Conservation (phyloP, 805 yeast species). For the Pichia nanzhaoensis region DNA sequence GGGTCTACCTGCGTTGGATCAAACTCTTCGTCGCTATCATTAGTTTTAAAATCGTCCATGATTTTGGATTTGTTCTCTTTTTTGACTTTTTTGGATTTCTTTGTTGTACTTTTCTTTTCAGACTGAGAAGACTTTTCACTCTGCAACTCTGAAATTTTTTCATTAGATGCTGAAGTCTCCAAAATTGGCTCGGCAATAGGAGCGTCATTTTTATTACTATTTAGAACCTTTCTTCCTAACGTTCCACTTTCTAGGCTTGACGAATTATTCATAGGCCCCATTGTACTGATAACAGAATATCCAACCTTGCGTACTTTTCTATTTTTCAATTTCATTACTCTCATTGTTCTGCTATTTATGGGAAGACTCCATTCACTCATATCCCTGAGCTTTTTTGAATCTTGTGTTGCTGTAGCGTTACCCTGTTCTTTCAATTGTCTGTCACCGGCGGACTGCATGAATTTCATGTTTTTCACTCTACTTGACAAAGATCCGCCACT, state of each 20-base stretch:
- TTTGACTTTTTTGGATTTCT: neutral
- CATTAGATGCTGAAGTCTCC: neutral
- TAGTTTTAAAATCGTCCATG: slow-evolving; percentile 6
- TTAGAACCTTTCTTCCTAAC: slow-evolving; percentile 1
- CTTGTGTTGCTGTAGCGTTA: slow-evolving; percentile 26
- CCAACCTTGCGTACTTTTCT: slow-evolving; percentile 23
- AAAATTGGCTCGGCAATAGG: neutral
- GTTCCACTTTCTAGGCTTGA: neutral
- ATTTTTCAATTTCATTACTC: slow-evolving; percentile 15
- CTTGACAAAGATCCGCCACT: slow-evolving; percentile 43
- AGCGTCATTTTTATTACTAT: too few species aligned
- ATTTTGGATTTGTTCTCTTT: slow-evolving; percentile 4
- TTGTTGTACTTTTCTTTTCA: neutral
- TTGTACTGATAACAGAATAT: slow-evolving; percentile 20
- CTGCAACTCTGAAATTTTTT: slow-evolving; percentile 2
- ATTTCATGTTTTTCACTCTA: slow-evolving; percentile 81
- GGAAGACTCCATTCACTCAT: slow-evolving; percentile 47
- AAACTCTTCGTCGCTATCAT: slow-evolving; percentile 1
- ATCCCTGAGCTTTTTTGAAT: slow-evolving; percentile 37
- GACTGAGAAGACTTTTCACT: neutral
- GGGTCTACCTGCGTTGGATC: slow-evolving; percentile 6
- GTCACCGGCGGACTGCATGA: slow-evolving; percentile 42
- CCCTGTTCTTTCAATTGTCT: slow-evolving; percentile 21
- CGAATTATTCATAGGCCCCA: slow-evolving; percentile 5
- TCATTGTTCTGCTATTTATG: slow-evolving; percentile 23